A percentile compares a stretch with the other conserved stretches of the same genome.
Evolutionary conservation across 345 rosid genomes (phyloP).

Genomic region (Erucastrum elatum): DNA sequence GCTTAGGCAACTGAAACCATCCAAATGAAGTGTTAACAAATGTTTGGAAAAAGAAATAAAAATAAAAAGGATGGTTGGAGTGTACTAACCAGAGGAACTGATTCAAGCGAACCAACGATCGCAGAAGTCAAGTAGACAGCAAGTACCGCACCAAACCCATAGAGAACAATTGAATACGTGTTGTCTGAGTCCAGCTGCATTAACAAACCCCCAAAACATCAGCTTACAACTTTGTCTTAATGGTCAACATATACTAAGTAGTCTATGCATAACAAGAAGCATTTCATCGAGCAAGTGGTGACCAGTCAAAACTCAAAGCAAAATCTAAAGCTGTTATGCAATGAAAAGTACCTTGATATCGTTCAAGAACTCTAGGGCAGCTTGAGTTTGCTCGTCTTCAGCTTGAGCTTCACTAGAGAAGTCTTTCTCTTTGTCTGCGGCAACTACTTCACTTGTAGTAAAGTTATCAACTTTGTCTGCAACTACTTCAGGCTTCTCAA

Average conservation of each 20-base stretch:
- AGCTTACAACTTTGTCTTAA: neutral
- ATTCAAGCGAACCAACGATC: conserved; percentile 73
- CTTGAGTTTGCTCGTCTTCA: conserved; percentile 38
- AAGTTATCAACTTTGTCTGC: conserved; percentile 40
- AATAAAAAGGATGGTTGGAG: neutral
- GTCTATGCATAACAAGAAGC: neutral
- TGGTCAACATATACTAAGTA: neutral
- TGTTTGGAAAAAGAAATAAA: neutral
- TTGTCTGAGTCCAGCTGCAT: conserved; percentile 69
- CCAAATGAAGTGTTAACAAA: neutral
- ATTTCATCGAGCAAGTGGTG: neutral
- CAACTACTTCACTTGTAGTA: conserved; percentile 18
- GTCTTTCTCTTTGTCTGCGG: conserved; percentile 25
- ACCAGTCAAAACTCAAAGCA: neutral
- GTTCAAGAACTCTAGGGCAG: conserved; percentile 49
- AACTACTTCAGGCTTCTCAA: conserved; percentile 37
- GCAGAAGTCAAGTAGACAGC: conserved; percentile 61
- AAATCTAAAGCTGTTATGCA: neutral
- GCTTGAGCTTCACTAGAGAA: conserved; percentile 33
- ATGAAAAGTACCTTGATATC: conserved; percentile 53
- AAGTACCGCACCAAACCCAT: conserved; percentile 63
- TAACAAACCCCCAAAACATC: conserved; percentile 1
- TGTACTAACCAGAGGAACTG: conserved; percentile 75
- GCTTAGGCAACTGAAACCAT: conserved; percentile 65
- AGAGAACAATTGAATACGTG: conserved; percentile 53